These are phyloP conservation scores for Botryotinia convoluta DNA, from an alignment of 2,329 filamentous ascomycete species.

Conservation along the genomic window DNA sequence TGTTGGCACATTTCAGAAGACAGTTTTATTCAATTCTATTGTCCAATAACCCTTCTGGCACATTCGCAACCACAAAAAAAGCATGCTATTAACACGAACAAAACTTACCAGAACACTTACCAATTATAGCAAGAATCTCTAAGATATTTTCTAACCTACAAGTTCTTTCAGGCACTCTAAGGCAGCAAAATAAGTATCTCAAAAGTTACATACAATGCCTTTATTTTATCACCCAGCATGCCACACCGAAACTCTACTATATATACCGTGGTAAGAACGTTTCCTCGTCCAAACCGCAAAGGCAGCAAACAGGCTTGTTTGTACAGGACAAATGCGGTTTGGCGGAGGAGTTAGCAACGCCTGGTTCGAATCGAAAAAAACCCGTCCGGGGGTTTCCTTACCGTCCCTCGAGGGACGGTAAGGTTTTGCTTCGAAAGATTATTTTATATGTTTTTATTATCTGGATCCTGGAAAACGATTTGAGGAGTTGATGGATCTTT, in stretches of 20 bases:
- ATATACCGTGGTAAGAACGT: neutral
- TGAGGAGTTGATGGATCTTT: neutral
- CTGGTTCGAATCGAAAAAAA: conserved; percentile 15
- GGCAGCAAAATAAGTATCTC: neutral
- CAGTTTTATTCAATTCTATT: neutral
- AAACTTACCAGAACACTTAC: neutral
- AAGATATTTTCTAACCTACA: neutral
- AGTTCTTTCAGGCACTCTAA: neutral
- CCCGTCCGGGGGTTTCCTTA: neutral
- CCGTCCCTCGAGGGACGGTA: neutral
- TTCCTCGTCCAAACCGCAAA: neutral
- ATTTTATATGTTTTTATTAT: neutral
- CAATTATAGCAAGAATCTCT: no score
- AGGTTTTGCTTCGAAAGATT: neutral
- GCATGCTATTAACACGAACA: neutral
- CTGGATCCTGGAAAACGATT: accelerated
- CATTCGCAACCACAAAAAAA: neutral
- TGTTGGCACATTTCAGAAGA: neutral
- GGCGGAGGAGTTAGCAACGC: conserved; percentile 11
- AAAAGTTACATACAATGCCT: neutral
- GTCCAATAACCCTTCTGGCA: neutral
- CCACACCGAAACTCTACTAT: neutral
- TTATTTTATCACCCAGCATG: neutral
- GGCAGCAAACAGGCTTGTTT: conserved; percentile 5
- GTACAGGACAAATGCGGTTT: conserved; percentile 7